Conservation (phyloP, 192 early-diverging fungal species). For the Helicostylum pulchrum region DNA sequence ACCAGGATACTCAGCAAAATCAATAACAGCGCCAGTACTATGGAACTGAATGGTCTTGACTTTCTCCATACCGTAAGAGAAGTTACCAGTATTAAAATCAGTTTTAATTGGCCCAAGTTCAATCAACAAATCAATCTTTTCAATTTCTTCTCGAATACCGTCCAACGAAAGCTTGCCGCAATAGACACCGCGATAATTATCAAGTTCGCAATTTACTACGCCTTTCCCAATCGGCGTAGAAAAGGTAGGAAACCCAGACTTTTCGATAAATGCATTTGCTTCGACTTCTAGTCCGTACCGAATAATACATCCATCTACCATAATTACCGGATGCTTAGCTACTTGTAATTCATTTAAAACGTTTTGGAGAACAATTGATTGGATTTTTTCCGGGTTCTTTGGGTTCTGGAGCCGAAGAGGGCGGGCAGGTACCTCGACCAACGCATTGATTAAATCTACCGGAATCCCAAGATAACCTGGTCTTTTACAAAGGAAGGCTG, state of each 20-base stretch:
- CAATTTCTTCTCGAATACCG: no score
- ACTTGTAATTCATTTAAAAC: conserved; percentile 31
- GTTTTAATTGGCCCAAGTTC: conserved; percentile 1
- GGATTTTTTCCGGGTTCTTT: conserved; percentile 25
- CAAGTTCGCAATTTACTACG: no score
- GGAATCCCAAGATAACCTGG: conserved; percentile 41
- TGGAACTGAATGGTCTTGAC: background rate
- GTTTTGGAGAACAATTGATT: conserved; percentile 22
- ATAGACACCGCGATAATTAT: no score
- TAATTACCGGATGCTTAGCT: conserved; percentile 39
- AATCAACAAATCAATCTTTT: no score
- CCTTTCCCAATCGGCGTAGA: no score
- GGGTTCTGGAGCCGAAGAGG: conserved; percentile 20
- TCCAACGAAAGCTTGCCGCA: no score
- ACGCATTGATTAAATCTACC: conserved; percentile 34
- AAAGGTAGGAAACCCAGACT: no score
- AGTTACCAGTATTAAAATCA: background rate
- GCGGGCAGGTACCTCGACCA: conserved; percentile 10
- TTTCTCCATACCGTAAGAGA: no score
- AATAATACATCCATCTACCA: conserved; percentile 39
- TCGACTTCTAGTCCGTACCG: conserved; percentile 2
- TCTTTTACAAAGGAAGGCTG: background rate
- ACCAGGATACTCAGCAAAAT: conserved; percentile 15
- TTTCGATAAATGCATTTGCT: no score
- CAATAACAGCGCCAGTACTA: conserved; percentile 27